Evolutionary conservation across 768 basidiomycete species (phyloP).

Genomic region (Pholiota microspora): DNA sequence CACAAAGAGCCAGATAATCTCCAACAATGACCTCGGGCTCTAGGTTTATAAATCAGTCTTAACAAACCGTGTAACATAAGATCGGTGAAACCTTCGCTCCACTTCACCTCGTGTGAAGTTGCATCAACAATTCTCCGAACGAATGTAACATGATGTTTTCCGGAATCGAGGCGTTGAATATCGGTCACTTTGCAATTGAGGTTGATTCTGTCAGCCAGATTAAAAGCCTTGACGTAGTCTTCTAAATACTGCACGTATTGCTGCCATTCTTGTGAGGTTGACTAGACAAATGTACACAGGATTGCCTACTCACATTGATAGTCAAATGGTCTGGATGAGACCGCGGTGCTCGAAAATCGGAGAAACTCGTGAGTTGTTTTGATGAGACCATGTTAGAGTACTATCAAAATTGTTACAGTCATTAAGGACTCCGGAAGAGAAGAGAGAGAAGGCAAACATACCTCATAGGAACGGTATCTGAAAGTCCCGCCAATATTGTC

Average conservation of each 20-base stretch:
- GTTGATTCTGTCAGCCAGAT: slow-evolving; percentile 34
- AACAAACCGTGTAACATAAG: background rate
- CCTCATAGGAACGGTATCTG: slow-evolving; percentile 46
- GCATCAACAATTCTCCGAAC: background rate
- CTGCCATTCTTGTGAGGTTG: slow-evolving; percentile 15
- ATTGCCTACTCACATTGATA: slow-evolving; percentile 34
- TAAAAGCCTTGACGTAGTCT: slow-evolving; percentile 42
- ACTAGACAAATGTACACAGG: too few relatives aligned
- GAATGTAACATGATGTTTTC: slow-evolving; percentile 13
- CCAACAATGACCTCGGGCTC: slow-evolving; percentile 30
- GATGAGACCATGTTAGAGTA: slow-evolving; percentile 51
- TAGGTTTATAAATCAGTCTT: too few relatives aligned
- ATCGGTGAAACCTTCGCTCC: background rate
- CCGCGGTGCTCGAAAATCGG: slow-evolving; percentile 52
- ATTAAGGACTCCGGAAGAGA: background rate
- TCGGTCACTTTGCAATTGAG: slow-evolving; percentile 36
- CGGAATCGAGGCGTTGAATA: slow-evolving; percentile 20
- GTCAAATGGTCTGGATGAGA: slow-evolving; percentile 47
- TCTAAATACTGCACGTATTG: slow-evolving; percentile 53
- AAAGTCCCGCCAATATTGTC: slow-evolving; percentile 53
- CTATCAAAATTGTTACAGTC: slow-evolving; percentile 21
- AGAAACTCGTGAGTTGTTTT: slow-evolving; percentile 60
- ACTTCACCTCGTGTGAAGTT: background rate
- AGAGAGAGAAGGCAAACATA: slow-evolving; percentile 9
- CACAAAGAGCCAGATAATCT: slow-evolving; percentile 47